These are phyloP conservation scores for Mayamaea pseudoterrestris DNA, from an alignment of 108 stramenopile genomes.

Conservation along the genomic window DNA sequence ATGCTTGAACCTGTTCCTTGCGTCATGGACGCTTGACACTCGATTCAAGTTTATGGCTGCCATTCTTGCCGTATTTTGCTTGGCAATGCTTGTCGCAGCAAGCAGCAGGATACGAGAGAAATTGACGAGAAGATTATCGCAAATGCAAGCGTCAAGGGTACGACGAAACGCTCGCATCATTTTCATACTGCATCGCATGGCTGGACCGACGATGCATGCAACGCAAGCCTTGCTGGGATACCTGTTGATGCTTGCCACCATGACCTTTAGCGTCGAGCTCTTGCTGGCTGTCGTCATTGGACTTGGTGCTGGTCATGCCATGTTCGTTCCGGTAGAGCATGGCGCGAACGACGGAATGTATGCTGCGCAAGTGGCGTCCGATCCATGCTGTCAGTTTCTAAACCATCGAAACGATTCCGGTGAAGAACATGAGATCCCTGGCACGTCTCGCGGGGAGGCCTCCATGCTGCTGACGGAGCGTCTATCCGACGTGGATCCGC, in stretches of 20 bases:
- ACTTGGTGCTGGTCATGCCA: conserved; percentile 22
- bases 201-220: conserved; percentile 15
- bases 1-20: conserved; percentile 37
- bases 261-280: conserved; percentile 43
- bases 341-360: too few species aligned
- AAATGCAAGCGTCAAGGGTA: neutral
- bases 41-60: conserved; percentile 19
- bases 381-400: too few species aligned
- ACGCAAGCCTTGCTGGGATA: conserved; percentile 33
- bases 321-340: too few species aligned
- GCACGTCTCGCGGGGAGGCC: too few species aligned
- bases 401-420: too few species aligned
- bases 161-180: neutral
- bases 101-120: conserved; percentile 20
- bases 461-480: too few species aligned
- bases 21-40: conserved; percentile 36
- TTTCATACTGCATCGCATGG: neutral
- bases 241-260: conserved; percentile 42
- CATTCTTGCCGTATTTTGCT: conserved; percentile 21
- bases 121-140: conserved; percentile 1
- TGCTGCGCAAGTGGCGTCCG: too few species aligned
- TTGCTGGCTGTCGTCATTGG: conserved; percentile 28
- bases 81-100: conserved; percentile 26
- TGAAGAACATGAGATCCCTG: too few species aligned
- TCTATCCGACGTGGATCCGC: too few species aligned